A percentile compares a stretch with the other conserved stretches of the same genome.
Conservation (phyloP, 495 filamentous ascomycete genomes). For the Talaromyces borbonicus region DNA sequence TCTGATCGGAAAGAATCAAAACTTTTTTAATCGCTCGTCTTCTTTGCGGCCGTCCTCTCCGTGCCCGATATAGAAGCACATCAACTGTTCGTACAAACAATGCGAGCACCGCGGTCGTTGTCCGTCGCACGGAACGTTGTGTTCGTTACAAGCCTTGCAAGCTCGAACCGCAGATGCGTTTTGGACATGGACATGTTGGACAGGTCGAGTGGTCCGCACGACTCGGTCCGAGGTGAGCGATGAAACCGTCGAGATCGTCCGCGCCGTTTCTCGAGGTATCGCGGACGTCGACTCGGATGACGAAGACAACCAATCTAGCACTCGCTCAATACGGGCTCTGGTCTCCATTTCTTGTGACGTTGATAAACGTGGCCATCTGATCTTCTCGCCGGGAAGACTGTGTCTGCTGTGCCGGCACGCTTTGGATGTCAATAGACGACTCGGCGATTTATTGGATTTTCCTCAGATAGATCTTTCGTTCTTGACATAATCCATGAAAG, state of each 20-base stretch:
- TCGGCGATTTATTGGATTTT: too few relatives aligned
- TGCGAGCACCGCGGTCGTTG: conserved; percentile 5
- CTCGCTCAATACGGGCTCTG: not conserved
- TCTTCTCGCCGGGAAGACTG: not conserved
- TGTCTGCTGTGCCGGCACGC: not conserved
- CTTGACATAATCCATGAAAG: too few relatives aligned
- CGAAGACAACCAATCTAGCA: not conserved
- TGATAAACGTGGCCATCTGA: not conserved
- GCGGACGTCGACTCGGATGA: not conserved
- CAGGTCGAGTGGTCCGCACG: not conserved
- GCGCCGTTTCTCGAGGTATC: not conserved
- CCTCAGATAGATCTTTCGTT: too few relatives aligned
- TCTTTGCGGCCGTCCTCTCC: not conserved
- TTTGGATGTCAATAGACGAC: too few relatives aligned
- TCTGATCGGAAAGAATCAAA: not conserved
- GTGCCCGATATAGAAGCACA: conserved; percentile 6
- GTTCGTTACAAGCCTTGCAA: conserved; percentile 7
- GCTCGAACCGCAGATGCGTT: too few relatives aligned
- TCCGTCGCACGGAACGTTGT: not conserved
- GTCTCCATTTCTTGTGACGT: not conserved
- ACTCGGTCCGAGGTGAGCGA: not conserved
- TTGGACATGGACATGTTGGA: not conserved
- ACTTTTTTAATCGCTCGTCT: not conserved
- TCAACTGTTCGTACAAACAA: conserved; percentile 6
- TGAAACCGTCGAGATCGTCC: not conserved